A percentile compares a stretch with the other conserved stretches of the same genome.
Evolutionary conservation across 1,139 yeast species (phyloP).

Genomic region (Taphrina populina): DNA sequence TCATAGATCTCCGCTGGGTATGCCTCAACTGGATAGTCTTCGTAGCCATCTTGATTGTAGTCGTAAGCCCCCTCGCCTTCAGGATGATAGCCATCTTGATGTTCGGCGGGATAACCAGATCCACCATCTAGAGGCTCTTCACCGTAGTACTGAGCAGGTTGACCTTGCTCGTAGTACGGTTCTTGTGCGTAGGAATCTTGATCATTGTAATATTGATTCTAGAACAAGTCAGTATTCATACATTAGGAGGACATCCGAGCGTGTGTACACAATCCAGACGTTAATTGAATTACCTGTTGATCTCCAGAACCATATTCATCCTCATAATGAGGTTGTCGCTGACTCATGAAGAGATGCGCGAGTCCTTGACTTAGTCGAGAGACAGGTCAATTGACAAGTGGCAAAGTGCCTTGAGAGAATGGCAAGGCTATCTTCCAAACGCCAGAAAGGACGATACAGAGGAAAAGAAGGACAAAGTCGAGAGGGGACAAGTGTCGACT

Average conservation of each 20-base stretch:
- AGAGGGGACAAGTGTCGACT: too few relatives aligned
- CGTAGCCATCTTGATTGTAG: conserved; percentile 36
- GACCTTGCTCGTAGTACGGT: conserved; percentile 19
- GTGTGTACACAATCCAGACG: too few relatives aligned
- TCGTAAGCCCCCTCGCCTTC: conserved; percentile 32
- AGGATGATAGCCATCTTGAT: conserved; percentile 4
- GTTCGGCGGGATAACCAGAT: conserved; percentile 1
- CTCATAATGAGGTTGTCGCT: conserved; percentile 38
- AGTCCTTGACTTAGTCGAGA: too few relatives aligned
- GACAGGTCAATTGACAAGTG: too few relatives aligned
- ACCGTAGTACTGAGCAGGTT: conserved; percentile 18
- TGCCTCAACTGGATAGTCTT: conserved; percentile 43
- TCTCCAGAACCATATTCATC: conserved; percentile 36
- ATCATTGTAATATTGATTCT: conserved; percentile 23
- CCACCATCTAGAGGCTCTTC: neutral
- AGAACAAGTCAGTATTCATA: neutral
- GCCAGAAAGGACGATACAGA: too few relatives aligned
- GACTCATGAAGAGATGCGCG: conserved; percentile 29
- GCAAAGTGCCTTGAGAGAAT: too few relatives aligned
- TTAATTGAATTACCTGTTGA: conserved; percentile 23
- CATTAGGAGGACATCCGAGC: neutral
- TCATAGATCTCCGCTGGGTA: conserved; percentile 45
- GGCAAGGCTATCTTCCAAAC: too few relatives aligned
- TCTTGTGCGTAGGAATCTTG: conserved; percentile 17
- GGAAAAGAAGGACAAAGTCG: too few relatives aligned